Conservation (phyloP, 106 monocot species). For the Allium fistulosum region DNA sequence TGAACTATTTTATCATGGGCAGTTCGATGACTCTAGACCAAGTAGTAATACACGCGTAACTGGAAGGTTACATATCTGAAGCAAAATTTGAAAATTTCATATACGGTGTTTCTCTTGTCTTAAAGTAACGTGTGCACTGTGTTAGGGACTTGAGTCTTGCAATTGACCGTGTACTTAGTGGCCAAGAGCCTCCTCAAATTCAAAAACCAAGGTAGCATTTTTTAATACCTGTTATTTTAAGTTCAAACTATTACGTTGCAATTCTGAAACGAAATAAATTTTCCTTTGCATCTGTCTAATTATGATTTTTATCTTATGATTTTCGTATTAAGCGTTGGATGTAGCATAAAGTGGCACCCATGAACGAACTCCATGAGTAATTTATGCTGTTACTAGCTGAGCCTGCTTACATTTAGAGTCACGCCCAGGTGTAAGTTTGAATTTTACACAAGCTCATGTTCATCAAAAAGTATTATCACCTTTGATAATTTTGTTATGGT, state of each 20-base stretch:
- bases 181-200: slow-evolving; percentile 35
- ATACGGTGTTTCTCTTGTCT: not conserved
- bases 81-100: not conserved
- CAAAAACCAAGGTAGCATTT: slow-evolving; percentile 70
- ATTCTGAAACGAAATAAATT: not conserved
- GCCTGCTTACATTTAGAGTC: too few relatives aligned
- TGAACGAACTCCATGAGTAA: not conserved
- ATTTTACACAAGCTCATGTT: too few relatives aligned
- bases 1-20: slow-evolving; percentile 93
- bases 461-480: too few relatives aligned
- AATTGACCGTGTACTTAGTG: slow-evolving; percentile 85
- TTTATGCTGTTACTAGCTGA: too few relatives aligned
- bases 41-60: slow-evolving; percentile 54
- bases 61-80: slow-evolving; percentile 53
- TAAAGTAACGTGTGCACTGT: not conserved
- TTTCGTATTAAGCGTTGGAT: slow-evolving; percentile 53
- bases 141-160: slow-evolving; percentile 79
- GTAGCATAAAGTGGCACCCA: slow-evolving; percentile 94
- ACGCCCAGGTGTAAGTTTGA: too few relatives aligned
- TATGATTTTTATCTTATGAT: not conserved
- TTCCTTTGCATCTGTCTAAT: not conserved
- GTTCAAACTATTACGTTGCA: not conserved
- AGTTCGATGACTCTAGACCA: slow-evolving; percentile 93
- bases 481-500: too few relatives aligned
- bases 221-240: not conserved